phyloP scores from a whole-genome alignment of 768 basidiomycete genomes.

The Saitozyma podzolica region DNA sequence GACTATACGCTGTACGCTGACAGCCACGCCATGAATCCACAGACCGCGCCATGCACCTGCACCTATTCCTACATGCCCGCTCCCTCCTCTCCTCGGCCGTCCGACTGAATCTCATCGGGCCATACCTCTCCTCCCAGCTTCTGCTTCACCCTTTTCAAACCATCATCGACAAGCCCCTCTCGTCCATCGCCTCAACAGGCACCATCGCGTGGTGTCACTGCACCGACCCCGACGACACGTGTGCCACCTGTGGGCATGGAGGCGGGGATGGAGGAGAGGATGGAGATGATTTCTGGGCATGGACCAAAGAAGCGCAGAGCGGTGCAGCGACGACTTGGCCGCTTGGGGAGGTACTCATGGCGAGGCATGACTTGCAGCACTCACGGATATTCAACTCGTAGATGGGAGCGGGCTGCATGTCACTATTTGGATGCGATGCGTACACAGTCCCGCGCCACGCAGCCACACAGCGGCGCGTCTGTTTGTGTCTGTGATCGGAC shows the following conservation, averaged over 20 bases:
- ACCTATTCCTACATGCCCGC: conserved; percentile 89
- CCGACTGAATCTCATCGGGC: conserved; percentile 85
- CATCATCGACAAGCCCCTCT: conserved; percentile 57
- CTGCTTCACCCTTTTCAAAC: conserved; percentile 71
- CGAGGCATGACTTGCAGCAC: conserved; percentile 90
- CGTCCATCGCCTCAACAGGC: background rate
- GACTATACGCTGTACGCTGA: background rate
- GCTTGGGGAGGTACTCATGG: conserved; percentile 84
- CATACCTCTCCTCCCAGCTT: conserved; percentile 86
- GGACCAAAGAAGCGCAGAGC: conserved; percentile 46
- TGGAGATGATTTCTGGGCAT: conserved; percentile 30
- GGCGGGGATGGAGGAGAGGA: conserved; percentile 13
- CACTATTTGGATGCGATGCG: background rate
- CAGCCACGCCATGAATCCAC: background rate
- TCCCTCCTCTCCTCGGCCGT: conserved; percentile 88
- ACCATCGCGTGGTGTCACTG: background rate
- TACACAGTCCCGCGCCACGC: background rate
- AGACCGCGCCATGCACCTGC: conserved; percentile 83
- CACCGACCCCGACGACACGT: background rate
- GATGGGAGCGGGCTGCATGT: background rate
- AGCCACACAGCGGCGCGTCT: too few relatives aligned
- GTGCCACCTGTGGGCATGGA: background rate
- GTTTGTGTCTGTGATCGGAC: too few relatives aligned
- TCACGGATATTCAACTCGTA: conserved; percentile 85
- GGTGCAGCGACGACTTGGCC: conserved; percentile 94